phyloP scores from a whole-genome alignment of 2,329 filamentous ascomycete genomes.

The Massarina eburnea region DNA sequence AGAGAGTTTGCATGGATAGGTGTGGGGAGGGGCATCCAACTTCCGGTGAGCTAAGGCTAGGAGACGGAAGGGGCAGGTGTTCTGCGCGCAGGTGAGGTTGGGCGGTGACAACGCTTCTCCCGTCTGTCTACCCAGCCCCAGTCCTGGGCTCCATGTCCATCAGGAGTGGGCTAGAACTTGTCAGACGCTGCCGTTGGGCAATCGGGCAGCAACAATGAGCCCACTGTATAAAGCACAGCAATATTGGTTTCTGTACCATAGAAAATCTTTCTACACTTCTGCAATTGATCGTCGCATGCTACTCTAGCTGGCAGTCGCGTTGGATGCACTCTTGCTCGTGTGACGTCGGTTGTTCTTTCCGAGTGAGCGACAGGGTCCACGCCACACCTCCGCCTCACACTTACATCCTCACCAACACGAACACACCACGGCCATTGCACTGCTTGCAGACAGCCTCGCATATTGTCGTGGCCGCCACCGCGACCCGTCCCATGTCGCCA shows the following conservation, averaged over 20 bases:
- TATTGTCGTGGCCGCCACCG: slow-evolving; percentile 1
- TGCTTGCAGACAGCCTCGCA: slow-evolving; percentile 10
- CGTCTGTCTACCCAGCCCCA: slow-evolving; percentile 18
- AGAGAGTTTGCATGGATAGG: slow-evolving; percentile 17
- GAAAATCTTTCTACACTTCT: slow-evolving; percentile 2
- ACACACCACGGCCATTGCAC: slow-evolving; percentile 1
- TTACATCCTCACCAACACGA: not conserved
- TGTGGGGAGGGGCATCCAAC: slow-evolving; percentile 20
- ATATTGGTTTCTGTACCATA: slow-evolving; percentile 4
- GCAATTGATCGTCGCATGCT: not conserved
- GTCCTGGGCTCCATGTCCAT: slow-evolving; percentile 19
- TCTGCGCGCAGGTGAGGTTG: slow-evolving; percentile 16
- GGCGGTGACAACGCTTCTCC: slow-evolving; percentile 19
- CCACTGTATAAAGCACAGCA: slow-evolving; percentile 9
- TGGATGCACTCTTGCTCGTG: not conserved
- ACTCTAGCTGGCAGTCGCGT: not conserved
- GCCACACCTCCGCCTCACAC: slow-evolving; percentile 5
- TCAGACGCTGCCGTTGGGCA: slow-evolving; percentile 5
- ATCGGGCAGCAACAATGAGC: slow-evolving; percentile 12
- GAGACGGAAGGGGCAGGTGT: slow-evolving; percentile 5
- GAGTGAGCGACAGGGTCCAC: slow-evolving; percentile 2
- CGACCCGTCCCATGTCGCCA: not conserved
- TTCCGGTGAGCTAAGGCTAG: slow-evolving; percentile 20
- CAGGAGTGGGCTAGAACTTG: slow-evolving; percentile 8
- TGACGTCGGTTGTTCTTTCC: slow-evolving; percentile 6